These are phyloP conservation scores for Sclerotinia subarctica DNA, from an alignment of 2,329 filamentous ascomycete genomes.

Conservation along the genomic window DNA sequence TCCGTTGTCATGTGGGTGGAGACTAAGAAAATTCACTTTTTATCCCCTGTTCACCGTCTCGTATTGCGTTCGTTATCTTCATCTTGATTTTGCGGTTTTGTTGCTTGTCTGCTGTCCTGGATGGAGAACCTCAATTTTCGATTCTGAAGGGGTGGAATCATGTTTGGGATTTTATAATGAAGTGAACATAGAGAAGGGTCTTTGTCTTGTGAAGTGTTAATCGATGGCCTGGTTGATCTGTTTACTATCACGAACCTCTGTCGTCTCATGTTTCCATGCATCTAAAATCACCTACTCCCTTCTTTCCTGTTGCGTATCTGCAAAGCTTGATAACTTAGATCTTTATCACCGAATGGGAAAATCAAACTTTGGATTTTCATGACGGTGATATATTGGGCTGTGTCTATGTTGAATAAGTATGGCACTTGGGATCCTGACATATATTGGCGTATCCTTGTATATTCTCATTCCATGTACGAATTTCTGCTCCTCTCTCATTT, in stretches of 20 bases:
- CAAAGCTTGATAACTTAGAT: neutral
- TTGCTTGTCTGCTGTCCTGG: neutral
- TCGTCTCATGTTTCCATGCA: neutral
- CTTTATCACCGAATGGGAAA: neutral
- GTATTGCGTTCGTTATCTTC: too few species aligned
- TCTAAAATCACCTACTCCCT: neutral
- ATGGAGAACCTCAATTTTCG: neutral
- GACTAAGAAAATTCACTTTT: neutral
- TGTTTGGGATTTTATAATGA: neutral
- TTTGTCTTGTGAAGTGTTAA: neutral
- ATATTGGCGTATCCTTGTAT: too few species aligned
- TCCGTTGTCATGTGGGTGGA: too few species aligned
- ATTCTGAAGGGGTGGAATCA: neutral
- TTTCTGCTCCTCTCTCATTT: too few species aligned
- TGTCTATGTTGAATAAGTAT: too few species aligned
- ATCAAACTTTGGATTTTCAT: neutral
- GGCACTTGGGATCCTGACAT: too few species aligned
- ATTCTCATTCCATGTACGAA: too few species aligned
- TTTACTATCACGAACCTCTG: neutral
- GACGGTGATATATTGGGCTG: neutral
- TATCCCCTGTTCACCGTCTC: neutral
- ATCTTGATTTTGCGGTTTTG: neutral
- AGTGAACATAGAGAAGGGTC: fast-evolving
- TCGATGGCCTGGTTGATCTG: too few species aligned
- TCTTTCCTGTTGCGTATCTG: neutral